Base-by-base conservation (phyloP, 345 rosid species). In the Arabidopsis suecica region DNA sequence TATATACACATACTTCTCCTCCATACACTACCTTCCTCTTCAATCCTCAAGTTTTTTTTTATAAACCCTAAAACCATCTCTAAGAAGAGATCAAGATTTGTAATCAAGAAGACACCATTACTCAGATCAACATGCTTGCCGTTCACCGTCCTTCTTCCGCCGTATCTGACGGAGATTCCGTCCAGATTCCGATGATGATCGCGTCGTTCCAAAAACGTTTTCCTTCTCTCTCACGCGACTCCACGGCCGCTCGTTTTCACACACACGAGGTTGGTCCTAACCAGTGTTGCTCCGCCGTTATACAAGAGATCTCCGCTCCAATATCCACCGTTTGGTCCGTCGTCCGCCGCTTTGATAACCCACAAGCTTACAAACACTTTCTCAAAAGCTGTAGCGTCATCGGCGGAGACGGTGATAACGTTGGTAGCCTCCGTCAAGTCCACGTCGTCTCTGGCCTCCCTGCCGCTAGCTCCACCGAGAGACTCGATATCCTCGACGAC, bases 341-440 rank as follows among this genome's bases (percentile, higher is more conserved):
- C 25, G 90, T 88, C 6, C 86, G 93, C 20, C 93, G 90, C 38
- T 88, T 89, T 40, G 93, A 87, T 37, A 84, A 89, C 59, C 93
- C 93, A 0, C 93, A 89, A 69, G 91, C 89, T 0, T 89, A 89
- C 79, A 89, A 89, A 66, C 89, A 87, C 80, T 89, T 89, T 38
- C 71, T 87, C 10, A 89, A 85, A 83, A 89, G 91, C 79, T 89
- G 93, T 44, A 82, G 81, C 40, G 83, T 89, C 53, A 83, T 89
- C 80, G 62, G 78, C 50, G 93, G 93, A 9, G 85, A 83, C 72
- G 93, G 81, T 0, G 91, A 69, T 5, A 77, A 84, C 78, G 91
- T 87, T 0, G 93, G 93, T 4, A 83, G 86, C 11, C 79, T 89
- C 47, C 83, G 93, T 6, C 82, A 87, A 76, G 85, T 87, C 20